Base-by-base conservation (phyloP, 116 monocot genomes). In the Dioscorea cayenensis region DNA sequence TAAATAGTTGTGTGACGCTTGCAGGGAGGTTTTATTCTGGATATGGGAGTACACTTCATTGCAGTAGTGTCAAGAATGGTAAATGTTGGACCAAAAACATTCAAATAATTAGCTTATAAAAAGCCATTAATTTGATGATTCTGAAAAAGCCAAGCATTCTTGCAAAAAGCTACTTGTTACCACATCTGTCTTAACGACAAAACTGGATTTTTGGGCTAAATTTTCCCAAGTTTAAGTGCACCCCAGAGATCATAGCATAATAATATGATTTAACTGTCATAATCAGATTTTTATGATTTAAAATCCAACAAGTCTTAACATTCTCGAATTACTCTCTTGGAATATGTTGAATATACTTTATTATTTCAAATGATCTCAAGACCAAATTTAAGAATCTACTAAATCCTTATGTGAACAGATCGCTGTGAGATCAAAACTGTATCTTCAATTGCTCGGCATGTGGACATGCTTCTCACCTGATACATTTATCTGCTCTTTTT, bases 31-130 rank as follows among this genome's bases (percentile, higher is more conserved):
- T 96, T 96, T 68, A 83, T 96, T 67, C 76, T 96, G 55, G 95
- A 96, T 69, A 96, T 96, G 95, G 95, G 95, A 21, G 95, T 96
- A 17, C 95, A 96, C 77, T 96, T 85, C 67, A 77, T 92, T 79
- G 95, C 95, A 61, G 95, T n/a, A n/a, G n/a, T n/a, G 90, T 49
- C 72, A 61, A 77, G 95, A 85, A 90, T 92, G 92, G 95, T 92
- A 79, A 65, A 66, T 28, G 32, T 32, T 32, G 32, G 2, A 32
- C 4, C 8, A 14, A 17, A 51, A 51, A 17, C 17, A 14, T 17
- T 51, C 3, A 51, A 51, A 11, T 2, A 16, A 55, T 55, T 55
- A 2, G 14, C 55, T 55, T 55, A 55, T 55, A n/a, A 55, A 16
- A 16, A 55, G 2, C 55, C 17, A 16, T 55, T 18, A 3, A 16